A percentile compares a stretch with the other conserved stretches of the same genome.
Conservation (phyloP, 306 rosid species). For the Pterocarpus macrocarpus region DNA sequence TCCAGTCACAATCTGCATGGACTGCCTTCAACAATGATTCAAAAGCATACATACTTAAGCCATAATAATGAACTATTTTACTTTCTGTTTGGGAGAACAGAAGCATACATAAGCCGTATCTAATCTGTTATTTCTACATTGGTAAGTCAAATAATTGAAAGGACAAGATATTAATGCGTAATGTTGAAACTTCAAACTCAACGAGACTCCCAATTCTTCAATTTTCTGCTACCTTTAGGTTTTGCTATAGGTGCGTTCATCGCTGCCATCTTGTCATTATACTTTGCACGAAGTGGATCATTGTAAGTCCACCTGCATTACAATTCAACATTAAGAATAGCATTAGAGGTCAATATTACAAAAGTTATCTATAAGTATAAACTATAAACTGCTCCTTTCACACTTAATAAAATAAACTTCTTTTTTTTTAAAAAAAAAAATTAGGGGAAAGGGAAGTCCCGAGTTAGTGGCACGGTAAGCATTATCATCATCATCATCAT, state of each 20-base stretch:
- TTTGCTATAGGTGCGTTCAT: constrained; percentile 73
- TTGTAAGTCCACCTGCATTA: constrained; percentile 93
- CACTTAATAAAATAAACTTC: not conserved
- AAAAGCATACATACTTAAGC: constrained; percentile 31
- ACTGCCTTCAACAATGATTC: constrained; percentile 33
- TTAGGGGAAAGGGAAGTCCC: not conserved
- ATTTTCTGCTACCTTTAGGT: constrained; percentile 94
- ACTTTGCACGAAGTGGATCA: constrained; percentile 96
- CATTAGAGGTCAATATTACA: constrained; percentile 32
- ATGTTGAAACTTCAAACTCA: constrained; percentile 47
- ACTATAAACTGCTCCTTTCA: constrained; percentile 10
- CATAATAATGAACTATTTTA: constrained; percentile 28
- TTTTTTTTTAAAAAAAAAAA: not conserved
- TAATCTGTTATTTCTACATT: constrained; percentile 1
- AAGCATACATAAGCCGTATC: constrained; percentile 25
- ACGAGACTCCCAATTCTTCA: constrained; percentile 87
- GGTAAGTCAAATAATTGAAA: constrained; percentile 34
- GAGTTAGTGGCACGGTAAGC: constrained; percentile 6
- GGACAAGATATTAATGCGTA: constrained; percentile 5
- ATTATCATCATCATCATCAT: not conserved
- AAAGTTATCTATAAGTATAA: not conserved
- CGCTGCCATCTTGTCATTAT: constrained; percentile 94
- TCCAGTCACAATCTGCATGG: constrained; percentile 18
- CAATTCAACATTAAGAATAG: constrained; percentile 39
- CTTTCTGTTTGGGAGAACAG: constrained; percentile 26